Evolutionary conservation across 2,329 filamentous ascomycete species (phyloP), one percentile per base, ranked within the genome.

Genomic region (Hymenoscyphus fructigenus): DNA sequence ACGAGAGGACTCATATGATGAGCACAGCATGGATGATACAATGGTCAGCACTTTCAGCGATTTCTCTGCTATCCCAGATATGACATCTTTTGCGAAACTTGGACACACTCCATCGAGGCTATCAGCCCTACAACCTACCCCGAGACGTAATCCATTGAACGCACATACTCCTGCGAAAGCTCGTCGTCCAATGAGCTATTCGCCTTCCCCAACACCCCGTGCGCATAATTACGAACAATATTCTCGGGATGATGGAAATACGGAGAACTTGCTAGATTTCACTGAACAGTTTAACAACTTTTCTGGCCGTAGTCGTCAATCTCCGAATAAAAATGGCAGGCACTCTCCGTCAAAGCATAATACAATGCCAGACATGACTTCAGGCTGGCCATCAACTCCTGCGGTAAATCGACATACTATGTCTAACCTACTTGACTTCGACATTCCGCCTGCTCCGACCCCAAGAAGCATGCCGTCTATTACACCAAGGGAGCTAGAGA

Each of bases 361-460:
- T 20, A 68, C 68, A n/a, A 62, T 68, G 44, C 62, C 70, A 23
- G 72, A 74, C 61, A 60, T 72, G 58, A 61, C 67, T 28, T 50
- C 44, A 50, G 44, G n/a, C 44, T 71, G 67, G 65, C 61, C 68
- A 58, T 65, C 68, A 17, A 74, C 72, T 14, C 72, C 72, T 14
- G 68, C 72, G 28, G 56, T 66, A 14, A 72, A 74, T 55, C 63
- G 73, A 57, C 65, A 74, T 47, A 69, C 62, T 15, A 87, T 91
- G 70, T 83, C 87, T 38, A 91, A 90, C 73, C 84, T 95, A 55
- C 85, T 96, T 57, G 92, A 96, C 77, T 95, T 96, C 75, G 95
- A 98, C 73, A 90, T 98, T 10, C 93, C 93, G n/a, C 92, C 94
- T 0, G 88, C 93, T 70, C 93, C 94, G 1, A 98, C 95, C 0